These are phyloP conservation scores for Ciborinia camelliae DNA, from an alignment of 2,329 filamentous ascomycete genomes.

Conservation along the genomic window DNA sequence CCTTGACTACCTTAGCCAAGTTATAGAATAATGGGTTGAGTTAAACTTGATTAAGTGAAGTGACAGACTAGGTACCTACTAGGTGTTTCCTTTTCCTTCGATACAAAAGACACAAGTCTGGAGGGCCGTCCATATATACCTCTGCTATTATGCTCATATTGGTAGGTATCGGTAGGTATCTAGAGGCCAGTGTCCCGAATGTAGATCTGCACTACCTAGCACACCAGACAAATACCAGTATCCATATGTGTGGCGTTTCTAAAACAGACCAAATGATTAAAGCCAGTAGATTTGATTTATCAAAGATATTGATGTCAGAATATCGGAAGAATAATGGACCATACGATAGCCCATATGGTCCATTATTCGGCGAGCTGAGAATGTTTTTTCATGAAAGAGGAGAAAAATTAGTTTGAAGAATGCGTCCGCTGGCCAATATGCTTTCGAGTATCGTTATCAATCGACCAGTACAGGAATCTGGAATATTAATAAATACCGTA, in stretches of 20 bases:
- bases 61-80: background rate
- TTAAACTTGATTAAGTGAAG: too few species aligned
- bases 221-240: slow-evolving; percentile 1
- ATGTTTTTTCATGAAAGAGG: background rate
- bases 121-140: background rate
- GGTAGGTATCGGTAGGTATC: background rate
- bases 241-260: slow-evolving; percentile 4
- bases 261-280: slow-evolving; percentile 3
- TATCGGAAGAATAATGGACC: background rate
- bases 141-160: background rate
- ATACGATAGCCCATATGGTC: too few species aligned
- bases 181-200: background rate
- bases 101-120: background rate
- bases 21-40: background rate
- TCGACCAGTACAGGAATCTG: background rate
- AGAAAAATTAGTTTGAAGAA: background rate
- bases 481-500: background rate
- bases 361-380: slow-evolving; percentile 5
- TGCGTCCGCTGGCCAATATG: background rate
- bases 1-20: background rate
- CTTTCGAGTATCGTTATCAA: slow-evolving; percentile 5
- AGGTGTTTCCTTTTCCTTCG: background rate
- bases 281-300: background rate
- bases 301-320: background rate
- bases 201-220: background rate